Base-by-base conservation (phyloP, 768 basidiomycete genomes). In the Cubamyces lactineus region DNA sequence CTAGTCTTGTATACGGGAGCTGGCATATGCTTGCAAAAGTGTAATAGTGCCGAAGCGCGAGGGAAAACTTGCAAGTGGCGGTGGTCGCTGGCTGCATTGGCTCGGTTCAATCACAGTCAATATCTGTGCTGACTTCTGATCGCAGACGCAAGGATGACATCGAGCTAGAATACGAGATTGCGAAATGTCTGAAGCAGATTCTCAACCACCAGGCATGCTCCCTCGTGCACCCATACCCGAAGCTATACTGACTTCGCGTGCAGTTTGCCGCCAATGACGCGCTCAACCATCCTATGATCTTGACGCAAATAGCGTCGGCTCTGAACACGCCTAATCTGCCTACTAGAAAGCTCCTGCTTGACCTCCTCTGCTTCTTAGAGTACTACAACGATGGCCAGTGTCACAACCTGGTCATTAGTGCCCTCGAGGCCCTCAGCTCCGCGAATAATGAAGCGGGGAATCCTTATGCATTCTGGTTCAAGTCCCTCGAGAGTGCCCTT, bases 401-500 rank as follows among this genome's bases (percentile, higher is more conserved):
- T 1, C 82, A 88, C 53, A 78, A 80, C 52, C 79, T 88, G 26
- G 93, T 98, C 52, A 74, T 96, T 9, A 77, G 84, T 41, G 94
- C 87, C 9, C 79, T 98, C 16, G 89, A 91, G 69, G 77, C 81
- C 12, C 82, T 94, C 40, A 94, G 91, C 71, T 72, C 80, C 24
- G 76, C 84, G 5, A 92, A 92, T 65, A 71, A 77, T 54, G 76
- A 82, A 54, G 84, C 83, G 49, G 84, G 83, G 52, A 76, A 79
- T 15, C 79, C 79, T 21, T 98, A 93, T 72, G 87, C 87, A 63
- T 94, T 86, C 68, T 98, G 94, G 96, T 92, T 98, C 71, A 88
- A 86, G 67, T 88, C 87, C 0, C 78, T 96, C 65, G 90, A 94
- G 66, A 76, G 77, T 26, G 85, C 85, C 2, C 80, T 98, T 17